Base-by-base conservation (phyloP, 1,139 yeast species). In the Taiozyma sp. region DNA sequence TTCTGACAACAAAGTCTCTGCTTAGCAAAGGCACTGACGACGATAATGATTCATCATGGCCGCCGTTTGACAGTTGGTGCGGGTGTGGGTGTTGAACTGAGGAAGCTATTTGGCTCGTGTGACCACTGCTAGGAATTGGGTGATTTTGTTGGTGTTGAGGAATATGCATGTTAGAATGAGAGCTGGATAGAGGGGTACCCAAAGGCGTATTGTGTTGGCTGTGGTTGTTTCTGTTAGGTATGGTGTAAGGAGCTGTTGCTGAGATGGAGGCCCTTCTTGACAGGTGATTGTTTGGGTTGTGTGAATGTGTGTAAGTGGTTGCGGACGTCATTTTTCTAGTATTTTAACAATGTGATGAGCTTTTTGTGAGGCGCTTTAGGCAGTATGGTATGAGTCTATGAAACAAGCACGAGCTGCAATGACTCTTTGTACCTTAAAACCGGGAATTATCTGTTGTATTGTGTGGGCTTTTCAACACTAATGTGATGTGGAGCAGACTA, bases 1-100 rank as follows among this genome's bases (percentile, higher is more conserved):
- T 74, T 55, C 96, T 75, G 24, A 86, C 93, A 10, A 87, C 95
- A 70, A 86, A 86, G 58, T 84, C 88, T 55, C 95, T 72, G 13
- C 87, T 77, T 47, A 86, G 71, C 10, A 58, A 36, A 1, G 83
- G 83, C 3, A 75, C 78, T 1, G 75, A 69, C 1, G 71, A 54
- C 3, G 75, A 70, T 36, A 70, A 27, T 45, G 50, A 55, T 36
- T 51, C 41, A 19, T 38, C 41, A 19, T 38, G 24, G 8, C 24
- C 14, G 24, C 24, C 24, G 9, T 38, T 16, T 24, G 41, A 38
- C 45, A 29, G n/a, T 14, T 40, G 43, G 9, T 44, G 49, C 8
- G 6, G 39, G 45, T 24, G 28, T 49, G 42, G 6, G 19, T 29
- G 43, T 39, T 36, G 47, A n/a, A n/a, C 46, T 23, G 51, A 43